Percentiles rank a stretch among this genome's conserved stretches.
Conservation (phyloP, 805 yeast genomes). For the Candida ficus region DNA sequence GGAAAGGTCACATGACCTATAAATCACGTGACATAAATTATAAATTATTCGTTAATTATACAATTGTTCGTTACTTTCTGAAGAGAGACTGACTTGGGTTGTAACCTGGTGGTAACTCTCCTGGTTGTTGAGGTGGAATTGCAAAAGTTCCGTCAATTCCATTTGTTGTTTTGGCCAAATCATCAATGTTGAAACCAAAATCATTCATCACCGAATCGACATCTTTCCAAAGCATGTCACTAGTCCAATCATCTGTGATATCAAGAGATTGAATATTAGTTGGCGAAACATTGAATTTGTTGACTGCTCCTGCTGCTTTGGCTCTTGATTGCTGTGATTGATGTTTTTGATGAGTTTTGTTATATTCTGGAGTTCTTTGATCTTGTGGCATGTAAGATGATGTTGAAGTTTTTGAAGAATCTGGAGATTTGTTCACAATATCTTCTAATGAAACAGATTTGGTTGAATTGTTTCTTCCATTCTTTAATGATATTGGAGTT, state of each 20-base stretch:
- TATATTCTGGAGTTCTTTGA: neutral
- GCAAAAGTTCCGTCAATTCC: conserved; percentile 1
- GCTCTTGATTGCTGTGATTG: neutral
- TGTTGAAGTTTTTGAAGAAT: neutral
- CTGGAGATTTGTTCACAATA: conserved; percentile 19
- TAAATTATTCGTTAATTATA: neutral
- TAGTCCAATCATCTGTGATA: conserved; percentile 38
- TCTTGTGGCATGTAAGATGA: neutral
- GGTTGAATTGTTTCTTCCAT: conserved; percentile 14
- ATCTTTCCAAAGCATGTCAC: conserved; percentile 56
- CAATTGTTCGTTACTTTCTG: neutral
- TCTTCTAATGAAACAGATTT: conserved; percentile 12
- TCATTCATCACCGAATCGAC: conserved; percentile 88
- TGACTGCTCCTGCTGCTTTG: neutral
- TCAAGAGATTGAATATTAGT: conserved; percentile 27
- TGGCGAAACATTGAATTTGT: conserved; percentile 14
- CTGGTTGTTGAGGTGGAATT: conserved; percentile 3
- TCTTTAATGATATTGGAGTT: conserved; percentile 48
- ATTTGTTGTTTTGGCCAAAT: conserved; percentile 8
- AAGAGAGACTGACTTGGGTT: neutral
- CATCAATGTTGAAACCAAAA: conserved; percentile 73
- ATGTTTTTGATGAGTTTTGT: neutral
- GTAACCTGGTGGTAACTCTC: neutral
- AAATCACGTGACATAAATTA: neutral
- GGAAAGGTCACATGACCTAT: neutral